phyloP scores from a whole-genome alignment of 306 rosid genomes.

The Medicago lupulina region DNA sequence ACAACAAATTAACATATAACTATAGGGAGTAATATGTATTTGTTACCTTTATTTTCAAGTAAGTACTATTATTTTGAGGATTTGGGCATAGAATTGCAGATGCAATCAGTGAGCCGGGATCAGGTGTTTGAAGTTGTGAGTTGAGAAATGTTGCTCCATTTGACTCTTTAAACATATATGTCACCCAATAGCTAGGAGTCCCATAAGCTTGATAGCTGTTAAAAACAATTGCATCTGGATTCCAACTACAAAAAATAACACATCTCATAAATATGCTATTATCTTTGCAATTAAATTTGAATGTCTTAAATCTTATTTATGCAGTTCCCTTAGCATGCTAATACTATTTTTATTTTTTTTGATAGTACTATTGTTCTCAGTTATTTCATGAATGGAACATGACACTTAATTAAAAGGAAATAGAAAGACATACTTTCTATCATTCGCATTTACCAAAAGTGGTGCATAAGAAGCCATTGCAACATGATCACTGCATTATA shows the following conservation, averaged over 20 bases:
- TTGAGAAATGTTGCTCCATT: slow-evolving; percentile 78
- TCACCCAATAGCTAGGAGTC: slow-evolving; percentile 96
- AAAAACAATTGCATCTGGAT: slow-evolving; percentile 87
- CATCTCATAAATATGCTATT: slow-evolving; percentile 31
- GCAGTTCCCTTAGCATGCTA: too few relatives aligned
- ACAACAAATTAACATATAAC: not conserved
- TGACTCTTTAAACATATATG: slow-evolving; percentile 60
- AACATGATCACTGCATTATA: slow-evolving; percentile 73
- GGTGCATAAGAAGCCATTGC: slow-evolving; percentile 91
- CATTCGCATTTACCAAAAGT: slow-evolving; percentile 73
- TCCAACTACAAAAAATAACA: slow-evolving; percentile 58
- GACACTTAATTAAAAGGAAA: not conserved
- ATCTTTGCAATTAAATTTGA: slow-evolving; percentile 9
- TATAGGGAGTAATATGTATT: not conserved
- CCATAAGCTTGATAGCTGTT: slow-evolving; percentile 61
- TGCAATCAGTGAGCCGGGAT: slow-evolving; percentile 52
- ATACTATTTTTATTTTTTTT: too few relatives aligned
- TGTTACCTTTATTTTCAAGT: slow-evolving; percentile 72
- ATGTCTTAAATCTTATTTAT: too few relatives aligned
- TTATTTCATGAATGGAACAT: not conserved
- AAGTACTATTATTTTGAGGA: slow-evolving; percentile 39
- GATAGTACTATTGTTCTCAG: too few relatives aligned
- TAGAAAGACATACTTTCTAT: slow-evolving; percentile 57
- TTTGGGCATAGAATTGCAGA: slow-evolving; percentile 68
- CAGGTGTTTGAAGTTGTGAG: slow-evolving; percentile 52